Conservation (phyloP, 805 yeast genomes). For the Brettanomyces custersianus region DNA sequence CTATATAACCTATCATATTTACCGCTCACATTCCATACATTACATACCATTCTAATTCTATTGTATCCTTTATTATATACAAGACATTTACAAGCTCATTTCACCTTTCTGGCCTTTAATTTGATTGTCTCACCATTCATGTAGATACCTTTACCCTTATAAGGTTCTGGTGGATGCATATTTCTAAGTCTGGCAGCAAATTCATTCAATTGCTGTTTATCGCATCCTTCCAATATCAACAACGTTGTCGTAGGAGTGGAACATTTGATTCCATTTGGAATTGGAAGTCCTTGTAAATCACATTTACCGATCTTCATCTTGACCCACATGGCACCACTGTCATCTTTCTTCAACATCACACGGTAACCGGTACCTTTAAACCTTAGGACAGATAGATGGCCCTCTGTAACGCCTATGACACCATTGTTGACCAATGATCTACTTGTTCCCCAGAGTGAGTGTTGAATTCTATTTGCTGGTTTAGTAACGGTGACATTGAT, state of each 20-base stretch:
- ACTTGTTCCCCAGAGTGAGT: conserved; percentile 92
- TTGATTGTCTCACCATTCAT: conserved; percentile 86
- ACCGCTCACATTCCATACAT: no score
- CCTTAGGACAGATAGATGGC: conserved; percentile 78
- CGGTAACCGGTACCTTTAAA: conserved; percentile 97
- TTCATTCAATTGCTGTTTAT: conserved; percentile 77
- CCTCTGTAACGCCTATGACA: conserved; percentile 84
- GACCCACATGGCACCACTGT: conserved; percentile 46
- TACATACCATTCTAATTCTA: no score
- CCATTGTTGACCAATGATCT: conserved; percentile 72
- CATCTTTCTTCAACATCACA: conserved; percentile 54
- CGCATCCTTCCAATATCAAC: conserved; percentile 74
- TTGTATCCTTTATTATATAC: conserved; percentile 1
- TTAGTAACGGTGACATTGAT: conserved; percentile 41
- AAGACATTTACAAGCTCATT: conserved; percentile 35
- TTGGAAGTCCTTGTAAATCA: conserved; percentile 60
- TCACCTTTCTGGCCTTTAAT: conserved; percentile 87
- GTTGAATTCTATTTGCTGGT: conserved; percentile 59
- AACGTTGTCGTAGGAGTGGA: conserved; percentile 79
- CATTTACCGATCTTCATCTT: conserved; percentile 85
- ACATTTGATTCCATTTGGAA: conserved; percentile 73
- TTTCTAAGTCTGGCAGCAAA: conserved; percentile 85
- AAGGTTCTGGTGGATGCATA: conserved; percentile 94
- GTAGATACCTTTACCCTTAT: conserved; percentile 96
- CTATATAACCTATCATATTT: no score